Evolutionary conservation across 495 filamentous ascomycete species (phyloP), one percentile per base, ranked within the genome.

Genomic region (Aspergillus egyptiacus): DNA sequence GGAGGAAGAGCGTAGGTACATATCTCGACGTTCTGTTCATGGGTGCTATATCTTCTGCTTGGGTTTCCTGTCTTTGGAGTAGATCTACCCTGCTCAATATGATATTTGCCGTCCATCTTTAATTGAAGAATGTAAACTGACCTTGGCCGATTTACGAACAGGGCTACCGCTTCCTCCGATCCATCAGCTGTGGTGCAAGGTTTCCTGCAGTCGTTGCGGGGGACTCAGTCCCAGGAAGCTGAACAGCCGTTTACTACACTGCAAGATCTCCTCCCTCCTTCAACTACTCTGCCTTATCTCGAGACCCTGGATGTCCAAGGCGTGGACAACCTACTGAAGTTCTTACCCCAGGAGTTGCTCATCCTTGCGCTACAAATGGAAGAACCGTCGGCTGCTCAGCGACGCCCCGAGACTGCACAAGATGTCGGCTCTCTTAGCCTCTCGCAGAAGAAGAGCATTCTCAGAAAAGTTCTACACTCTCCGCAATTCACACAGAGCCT

Each of bases 1-100:
- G 93, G 94, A 53, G 94, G 87, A 70, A 79, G 91, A 95, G 91
- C 91, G 93, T 98, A 97, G 93, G 93, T 97, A 69, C 73, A 73
- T 65, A 72, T 69, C 71, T 70, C 68, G 61, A 54, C 54, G 52
- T 58, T 57, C 36, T 50, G 24, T 44, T 43, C 36, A 19, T 28
- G 42, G 44, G 34, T 39, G 34, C 36, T 42, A 20, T 50, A 11
- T 31, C 25, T 53, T 47, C 39, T 9, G 15, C 11, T 34, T 32
- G 24, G 15, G 17, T 8, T 34, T 32, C 9, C 27, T 34, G 35
- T 27, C 46, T 22, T 33, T 15, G 27, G 40, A 49, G 48, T 49
- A 48, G 35, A 39, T 43, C 32, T 48, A 28, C 19, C 18, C 38
- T 37, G 18, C 34, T 35, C 20, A 36, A 39, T 33, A 48, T 39